Base-by-base conservation (phyloP, 2,329 filamentous ascomycete genomes). In the Venturia asperata region DNA sequence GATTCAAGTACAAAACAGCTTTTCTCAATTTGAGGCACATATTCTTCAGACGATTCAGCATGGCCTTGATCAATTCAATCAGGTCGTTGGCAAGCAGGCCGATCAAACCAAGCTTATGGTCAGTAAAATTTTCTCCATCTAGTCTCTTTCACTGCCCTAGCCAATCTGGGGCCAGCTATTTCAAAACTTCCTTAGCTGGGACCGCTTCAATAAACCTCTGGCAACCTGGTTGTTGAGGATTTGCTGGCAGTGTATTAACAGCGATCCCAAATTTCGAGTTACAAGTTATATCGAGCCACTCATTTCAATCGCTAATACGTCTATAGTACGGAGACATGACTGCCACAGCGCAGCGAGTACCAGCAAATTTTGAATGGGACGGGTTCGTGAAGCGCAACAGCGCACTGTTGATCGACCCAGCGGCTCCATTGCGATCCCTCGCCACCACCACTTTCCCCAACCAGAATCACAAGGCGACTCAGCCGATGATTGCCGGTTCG, bases 321-420 rank as follows among this genome's bases (percentile, higher is more conserved):
- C 21, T 1, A 30, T 3, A 64, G 47, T 94, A 96, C 75, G 83
- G 83, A 62, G 92, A 97, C 74, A 93, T 97, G 77, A 83, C 94
- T 39, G 84, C 82, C 67, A 87, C 85, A 13, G 82, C 88, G 4
- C 90, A 96, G 78, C 85, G 85, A 61, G 86, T 99, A 60, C 88
- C 91, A 0, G 82, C 83, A 7, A 89, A 96, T 73, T 93, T 95
- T 70, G 94, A 99, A 78, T 99, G 93, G 93, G 86, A 87, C 67
- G 87, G 87, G 70, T 99, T 99, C 79, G 78, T 86, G 62, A 77
- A 84, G 69, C 88, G 92, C 70, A 89, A 88, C 74, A 77, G 82
- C 68, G 82, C 87, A 68, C 80, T 88, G 10, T 84, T 99, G 37
- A 87, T 96, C 70, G 87, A 96, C 76, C 88, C 92, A 4, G 85